Percentiles rank a stretch among this genome's conserved stretches.
phyloP scores from a whole-genome alignment of 805 yeast genomes.

The Ascoidea tarda region DNA sequence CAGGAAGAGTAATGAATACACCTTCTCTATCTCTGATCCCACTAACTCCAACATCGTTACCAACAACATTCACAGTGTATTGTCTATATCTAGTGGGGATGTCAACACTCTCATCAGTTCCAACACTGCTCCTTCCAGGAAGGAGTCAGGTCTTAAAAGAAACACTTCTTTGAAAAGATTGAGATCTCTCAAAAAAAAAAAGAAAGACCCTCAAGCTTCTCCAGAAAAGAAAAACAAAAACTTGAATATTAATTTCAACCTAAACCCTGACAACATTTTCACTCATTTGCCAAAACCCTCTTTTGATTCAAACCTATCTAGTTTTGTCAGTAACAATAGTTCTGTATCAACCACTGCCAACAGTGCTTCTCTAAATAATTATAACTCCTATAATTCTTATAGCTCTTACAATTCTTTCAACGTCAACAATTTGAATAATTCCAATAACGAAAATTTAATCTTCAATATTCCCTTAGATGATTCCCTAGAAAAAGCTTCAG shows the following conservation, averaged over 20 bases:
- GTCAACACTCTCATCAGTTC: too few relatives aligned
- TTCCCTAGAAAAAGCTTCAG: slow-evolving; percentile 66
- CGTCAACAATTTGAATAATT: neutral
- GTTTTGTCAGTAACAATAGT: neutral
- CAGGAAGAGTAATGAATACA: neutral
- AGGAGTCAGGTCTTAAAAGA: too few relatives aligned
- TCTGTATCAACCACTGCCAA: neutral
- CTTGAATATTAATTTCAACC: neutral
- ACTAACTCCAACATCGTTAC: too few relatives aligned
- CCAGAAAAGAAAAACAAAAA: too few relatives aligned
- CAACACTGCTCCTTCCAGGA: too few relatives aligned
- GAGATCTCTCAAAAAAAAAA: too few relatives aligned
- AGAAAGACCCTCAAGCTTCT: too few relatives aligned
- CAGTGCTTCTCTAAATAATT: neutral
- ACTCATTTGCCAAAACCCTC: neutral
- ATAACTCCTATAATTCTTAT: too few relatives aligned
- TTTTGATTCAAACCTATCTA: neutral
- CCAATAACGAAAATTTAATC: slow-evolving; percentile 19
- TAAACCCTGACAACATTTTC: neutral
- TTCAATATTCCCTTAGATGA: slow-evolving; percentile 71
- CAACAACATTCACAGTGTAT: too few relatives aligned
- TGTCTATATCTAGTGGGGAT: too few relatives aligned
- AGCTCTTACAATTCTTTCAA: neutral
- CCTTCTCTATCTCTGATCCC: too few relatives aligned
- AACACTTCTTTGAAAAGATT: too few relatives aligned